These are phyloP conservation scores for Morella rubra DNA, from an alignment of 306 rosid genomes.

Conservation along the genomic window DNA sequence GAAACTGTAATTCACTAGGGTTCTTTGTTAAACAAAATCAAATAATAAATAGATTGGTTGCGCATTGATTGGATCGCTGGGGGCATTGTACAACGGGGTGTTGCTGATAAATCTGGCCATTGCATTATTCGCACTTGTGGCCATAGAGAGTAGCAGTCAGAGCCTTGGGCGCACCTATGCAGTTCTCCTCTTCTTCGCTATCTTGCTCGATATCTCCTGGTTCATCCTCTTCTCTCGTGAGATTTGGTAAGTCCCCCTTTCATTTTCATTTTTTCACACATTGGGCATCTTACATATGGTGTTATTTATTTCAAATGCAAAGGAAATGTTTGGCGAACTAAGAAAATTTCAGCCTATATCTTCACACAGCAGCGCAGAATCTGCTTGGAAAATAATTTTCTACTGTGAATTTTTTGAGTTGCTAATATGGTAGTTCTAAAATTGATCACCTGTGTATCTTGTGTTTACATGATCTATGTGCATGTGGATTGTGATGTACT, in stretches of 20 bases:
- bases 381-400: not conserved
- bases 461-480: not conserved
- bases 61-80: conserved; percentile 86
- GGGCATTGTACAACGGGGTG: conserved; percentile 89
- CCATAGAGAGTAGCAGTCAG: conserved; percentile 96
- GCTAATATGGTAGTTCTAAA: not conserved
- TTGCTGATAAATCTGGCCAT: conserved; percentile 69
- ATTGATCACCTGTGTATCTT: not conserved
- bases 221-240: conserved; percentile 71
- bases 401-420: not conserved
- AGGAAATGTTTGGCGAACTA: not conserved
- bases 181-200: conserved; percentile 69
- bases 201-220: conserved; percentile 77
- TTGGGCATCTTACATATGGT: not conserved
- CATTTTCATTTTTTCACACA: not conserved
- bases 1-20: not conserved
- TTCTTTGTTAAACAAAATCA: not conserved
- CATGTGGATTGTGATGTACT: conserved; percentile 9
- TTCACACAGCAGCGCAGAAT: not conserved
- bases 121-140: conserved; percentile 87
- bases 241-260: conserved; percentile 58
- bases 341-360: not conserved
- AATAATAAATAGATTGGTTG: conserved; percentile 65
- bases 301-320: not conserved
- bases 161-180: conserved; percentile 95